phyloP scores from a whole-genome alignment of 2,329 filamentous ascomycete species.

The Teratosphaeria destructans region DNA sequence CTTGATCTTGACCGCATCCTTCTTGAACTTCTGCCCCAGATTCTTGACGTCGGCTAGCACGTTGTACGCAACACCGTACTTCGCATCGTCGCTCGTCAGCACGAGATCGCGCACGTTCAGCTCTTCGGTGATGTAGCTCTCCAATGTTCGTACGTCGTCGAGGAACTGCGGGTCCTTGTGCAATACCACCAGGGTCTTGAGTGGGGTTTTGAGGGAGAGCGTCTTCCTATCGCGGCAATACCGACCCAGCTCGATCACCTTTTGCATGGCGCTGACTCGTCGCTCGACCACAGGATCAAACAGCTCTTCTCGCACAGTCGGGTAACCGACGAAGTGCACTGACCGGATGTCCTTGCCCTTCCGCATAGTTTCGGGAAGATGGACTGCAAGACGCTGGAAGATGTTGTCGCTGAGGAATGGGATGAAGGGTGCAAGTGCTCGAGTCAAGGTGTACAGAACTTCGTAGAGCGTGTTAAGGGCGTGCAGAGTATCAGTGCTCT shows the following conservation, averaged over 20 bases:
- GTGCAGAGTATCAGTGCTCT: slow-evolving; percentile 77
- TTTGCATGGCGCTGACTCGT: slow-evolving; percentile 82
- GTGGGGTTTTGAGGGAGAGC: slow-evolving; percentile 78
- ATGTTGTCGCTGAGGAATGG: slow-evolving; percentile 95
- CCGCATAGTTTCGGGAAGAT: slow-evolving; percentile 63
- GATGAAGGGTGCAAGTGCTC: slow-evolving; percentile 85
- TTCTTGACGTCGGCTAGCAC: slow-evolving; percentile 87
- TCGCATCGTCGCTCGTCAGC: slow-evolving; percentile 74
- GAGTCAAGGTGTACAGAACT: slow-evolving; percentile 78
- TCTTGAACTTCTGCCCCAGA: slow-evolving; percentile 93
- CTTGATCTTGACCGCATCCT: slow-evolving; percentile 83
- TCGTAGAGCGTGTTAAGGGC: slow-evolving; percentile 92
- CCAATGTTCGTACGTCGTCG: slow-evolving; percentile 72
- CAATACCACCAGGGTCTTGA: slow-evolving; percentile 83
- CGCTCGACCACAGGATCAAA: slow-evolving; percentile 82
- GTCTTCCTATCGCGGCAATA: slow-evolving; percentile 75
- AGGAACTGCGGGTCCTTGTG: slow-evolving; percentile 75
- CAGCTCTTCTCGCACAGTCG: slow-evolving; percentile 75
- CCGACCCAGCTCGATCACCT: slow-evolving; percentile 82
- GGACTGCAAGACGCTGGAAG: slow-evolving; percentile 70
- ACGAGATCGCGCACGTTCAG: slow-evolving; percentile 81
- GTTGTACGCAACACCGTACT: slow-evolving; percentile 86
- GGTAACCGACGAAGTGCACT: slow-evolving; percentile 87
- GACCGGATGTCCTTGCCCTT: slow-evolving; percentile 63
- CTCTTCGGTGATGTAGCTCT: slow-evolving; percentile 85